Conservation (phyloP, 495 filamentous ascomycete species). For the Neurospora discreta region DNA sequence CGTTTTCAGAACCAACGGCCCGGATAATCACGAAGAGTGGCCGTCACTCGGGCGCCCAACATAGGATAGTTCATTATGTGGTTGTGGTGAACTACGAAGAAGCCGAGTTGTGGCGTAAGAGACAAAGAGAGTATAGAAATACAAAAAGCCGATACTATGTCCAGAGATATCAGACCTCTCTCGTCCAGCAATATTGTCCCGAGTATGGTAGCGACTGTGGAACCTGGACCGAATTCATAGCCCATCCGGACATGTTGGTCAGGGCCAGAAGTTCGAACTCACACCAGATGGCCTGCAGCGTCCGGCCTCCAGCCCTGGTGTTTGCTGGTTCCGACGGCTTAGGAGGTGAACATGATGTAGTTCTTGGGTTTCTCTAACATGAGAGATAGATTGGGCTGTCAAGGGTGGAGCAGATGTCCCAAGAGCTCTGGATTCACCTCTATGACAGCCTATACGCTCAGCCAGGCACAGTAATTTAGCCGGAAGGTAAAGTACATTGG, state of each 20-base stretch:
- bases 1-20: not conserved
- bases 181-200: not conserved
- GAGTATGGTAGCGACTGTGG: not conserved
- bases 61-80: not conserved
- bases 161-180: not conserved
- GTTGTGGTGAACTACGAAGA: not conserved
- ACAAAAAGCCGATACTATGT: not conserved
- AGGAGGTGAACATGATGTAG: not conserved
- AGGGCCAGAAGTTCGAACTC: not conserved
- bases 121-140: not conserved
- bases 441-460: constrained; percentile 9
- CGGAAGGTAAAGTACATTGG: constrained; percentile 20
- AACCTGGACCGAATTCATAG: not conserved
- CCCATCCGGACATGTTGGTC: not conserved
- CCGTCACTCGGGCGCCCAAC: not conserved
- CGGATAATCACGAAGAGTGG: not conserved
- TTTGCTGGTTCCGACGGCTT: not conserved
- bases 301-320: not conserved
- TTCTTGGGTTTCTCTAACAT: not conserved
- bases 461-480: constrained; percentile 23
- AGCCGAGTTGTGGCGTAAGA: not conserved
- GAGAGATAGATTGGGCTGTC: not conserved
- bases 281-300: not conserved
- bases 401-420: not conserved
- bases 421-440: constrained; percentile 2